Conservation (phyloP, 148 eudicot genomes). For the Tetragonia tetragonoides region DNA sequence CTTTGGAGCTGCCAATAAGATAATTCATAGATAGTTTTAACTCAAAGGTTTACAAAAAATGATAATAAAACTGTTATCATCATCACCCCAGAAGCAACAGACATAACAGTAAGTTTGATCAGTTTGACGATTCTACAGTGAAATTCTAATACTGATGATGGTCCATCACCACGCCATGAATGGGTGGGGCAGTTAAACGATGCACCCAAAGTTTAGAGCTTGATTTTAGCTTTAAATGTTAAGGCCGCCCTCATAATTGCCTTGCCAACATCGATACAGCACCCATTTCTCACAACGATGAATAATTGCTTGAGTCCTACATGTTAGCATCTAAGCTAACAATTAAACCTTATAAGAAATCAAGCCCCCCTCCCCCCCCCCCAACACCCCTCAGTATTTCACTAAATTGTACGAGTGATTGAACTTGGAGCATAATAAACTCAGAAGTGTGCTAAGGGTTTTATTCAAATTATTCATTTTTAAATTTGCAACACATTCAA, state of each 20-base stretch:
- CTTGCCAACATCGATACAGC: background rate
- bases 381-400: constrained; percentile 1
- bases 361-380: background rate
- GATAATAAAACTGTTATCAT: too few species aligned
- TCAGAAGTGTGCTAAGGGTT: too few species aligned
- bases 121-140: background rate
- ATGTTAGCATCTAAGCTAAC: background rate
- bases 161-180: background rate
- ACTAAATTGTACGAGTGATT: background rate
- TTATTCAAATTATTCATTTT: too few species aligned
- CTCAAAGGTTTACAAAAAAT: too few species aligned
- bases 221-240: background rate
- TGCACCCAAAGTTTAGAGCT: background rate
- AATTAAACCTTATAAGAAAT: background rate
- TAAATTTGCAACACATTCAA: background rate
- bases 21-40: constrained; percentile 14
- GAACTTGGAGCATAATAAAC: background rate
- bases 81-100: constrained; percentile 6
- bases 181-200: background rate
- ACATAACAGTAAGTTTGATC: background rate
- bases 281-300: background rate
- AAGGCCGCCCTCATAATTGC: background rate
- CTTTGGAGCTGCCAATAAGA: constrained; percentile 74
- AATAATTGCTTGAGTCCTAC: background rate
- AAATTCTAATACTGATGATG: background rate